These are phyloP conservation scores for Xylaria sp. DNA, from an alignment of 2,329 filamentous ascomycete species.

Conservation along the genomic window DNA sequence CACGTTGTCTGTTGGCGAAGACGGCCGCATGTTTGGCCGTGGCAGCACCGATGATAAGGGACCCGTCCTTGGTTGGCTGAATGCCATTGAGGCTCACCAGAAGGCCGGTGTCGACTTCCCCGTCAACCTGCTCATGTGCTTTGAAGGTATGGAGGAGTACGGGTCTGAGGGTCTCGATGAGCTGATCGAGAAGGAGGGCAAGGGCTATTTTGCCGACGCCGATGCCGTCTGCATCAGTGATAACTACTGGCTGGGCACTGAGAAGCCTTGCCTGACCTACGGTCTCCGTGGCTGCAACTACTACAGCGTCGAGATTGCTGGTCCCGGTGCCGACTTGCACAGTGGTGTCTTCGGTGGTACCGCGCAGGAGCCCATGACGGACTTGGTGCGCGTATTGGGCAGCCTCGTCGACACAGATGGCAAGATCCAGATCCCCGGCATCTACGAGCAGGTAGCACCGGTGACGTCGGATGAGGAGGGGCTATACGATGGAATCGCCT, in stretches of 20 bases:
- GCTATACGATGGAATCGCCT: constrained; percentile 90
- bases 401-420: constrained; percentile 89
- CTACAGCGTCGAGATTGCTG: constrained; percentile 90
- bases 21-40: constrained; percentile 95
- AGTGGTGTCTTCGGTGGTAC: constrained; percentile 97
- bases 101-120: constrained; percentile 94
- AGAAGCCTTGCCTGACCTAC: constrained; percentile 98
- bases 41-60: constrained; percentile 98
- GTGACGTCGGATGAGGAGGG: constrained; percentile 85
- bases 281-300: constrained; percentile 98
- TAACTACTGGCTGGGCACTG: constrained; percentile 99
- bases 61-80: constrained; percentile 95
- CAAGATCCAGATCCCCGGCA: constrained; percentile 93
- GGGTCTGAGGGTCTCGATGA: constrained; percentile 96
- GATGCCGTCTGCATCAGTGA: constrained; percentile 98
- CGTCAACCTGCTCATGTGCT: constrained; percentile 98
- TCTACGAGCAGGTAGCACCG: constrained; percentile 91
- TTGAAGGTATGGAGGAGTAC: constrained; percentile 99
- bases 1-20: constrained; percentile 83
- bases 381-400: constrained; percentile 83
- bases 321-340: constrained; percentile 93
- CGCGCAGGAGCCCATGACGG: constrained; percentile 98
- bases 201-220: constrained; percentile 93
- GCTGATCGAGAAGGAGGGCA: constrained; percentile 89
- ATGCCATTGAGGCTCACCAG: constrained; percentile 97